Evolutionary conservation across 495 filamentous ascomycete species (phyloP).

Genomic region (Penicillium argentinense): DNA sequence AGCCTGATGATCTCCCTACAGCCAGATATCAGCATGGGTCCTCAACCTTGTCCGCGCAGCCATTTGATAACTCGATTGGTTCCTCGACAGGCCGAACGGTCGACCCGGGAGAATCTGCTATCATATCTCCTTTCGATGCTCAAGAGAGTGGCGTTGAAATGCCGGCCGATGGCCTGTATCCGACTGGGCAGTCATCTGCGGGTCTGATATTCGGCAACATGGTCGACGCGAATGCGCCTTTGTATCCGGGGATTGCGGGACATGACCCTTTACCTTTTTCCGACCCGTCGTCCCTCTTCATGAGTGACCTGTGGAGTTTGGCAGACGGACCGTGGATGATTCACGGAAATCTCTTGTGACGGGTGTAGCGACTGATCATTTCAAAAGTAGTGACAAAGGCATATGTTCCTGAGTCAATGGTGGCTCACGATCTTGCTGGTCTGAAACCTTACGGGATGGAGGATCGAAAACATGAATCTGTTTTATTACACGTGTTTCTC

Average conservation of each 20-base stretch:
- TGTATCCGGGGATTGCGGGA: constrained; percentile 13
- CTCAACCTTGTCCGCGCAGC: not conserved
- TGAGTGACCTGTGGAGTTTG: constrained; percentile 42
- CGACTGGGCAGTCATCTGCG: constrained; percentile 13
- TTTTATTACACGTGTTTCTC: too few species aligned
- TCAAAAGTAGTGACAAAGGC: too few species aligned
- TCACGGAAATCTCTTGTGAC: constrained; percentile 27
- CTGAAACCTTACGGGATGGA: too few species aligned
- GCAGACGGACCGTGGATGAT: constrained; percentile 46
- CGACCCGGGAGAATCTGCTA: not conserved
- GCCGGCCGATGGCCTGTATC: constrained; percentile 1
- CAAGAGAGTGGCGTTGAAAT: not conserved
- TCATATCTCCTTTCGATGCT: constrained; percentile 7
- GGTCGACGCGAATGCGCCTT: constrained; percentile 12
- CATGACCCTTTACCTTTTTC: constrained; percentile 22
- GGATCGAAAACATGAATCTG: too few species aligned
- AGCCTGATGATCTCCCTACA: too few species aligned
- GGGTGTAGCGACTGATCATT: too few species aligned
- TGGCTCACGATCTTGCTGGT: not conserved
- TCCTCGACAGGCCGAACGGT: not conserved
- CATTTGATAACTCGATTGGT: not conserved
- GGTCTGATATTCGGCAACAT: constrained; percentile 27
- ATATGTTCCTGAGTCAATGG: too few species aligned
- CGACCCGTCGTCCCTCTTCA: constrained; percentile 15
- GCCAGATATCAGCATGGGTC: not conserved